Conservation (phyloP, 805 yeast genomes). For the Suhomyces faveliae region DNA sequence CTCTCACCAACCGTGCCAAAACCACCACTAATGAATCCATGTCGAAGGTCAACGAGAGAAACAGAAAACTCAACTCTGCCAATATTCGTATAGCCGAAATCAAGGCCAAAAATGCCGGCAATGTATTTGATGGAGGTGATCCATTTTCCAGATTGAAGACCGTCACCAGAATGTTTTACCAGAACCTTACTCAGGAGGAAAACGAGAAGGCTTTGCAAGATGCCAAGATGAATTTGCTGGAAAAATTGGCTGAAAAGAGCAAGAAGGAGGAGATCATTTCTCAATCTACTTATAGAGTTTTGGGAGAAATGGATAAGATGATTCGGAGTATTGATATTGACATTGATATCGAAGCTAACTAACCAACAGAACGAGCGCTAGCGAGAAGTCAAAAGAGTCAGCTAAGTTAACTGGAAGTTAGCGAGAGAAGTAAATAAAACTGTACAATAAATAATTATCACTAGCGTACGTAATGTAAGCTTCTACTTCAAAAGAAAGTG, state of each 20-base stretch:
- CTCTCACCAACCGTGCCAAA: conserved; percentile 42
- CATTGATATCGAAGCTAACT: conserved; percentile 5
- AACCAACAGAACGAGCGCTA: too few species aligned
- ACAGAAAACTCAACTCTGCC: conserved; percentile 76
- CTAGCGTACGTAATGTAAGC: too few species aligned
- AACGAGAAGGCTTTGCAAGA: conserved; percentile 58
- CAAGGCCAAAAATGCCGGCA: conserved; percentile 39
- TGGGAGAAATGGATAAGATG: conserved; percentile 57
- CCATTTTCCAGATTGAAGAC: conserved; percentile 92
- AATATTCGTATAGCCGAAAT: conserved; percentile 78
- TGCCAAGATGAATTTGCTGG: conserved; percentile 46
- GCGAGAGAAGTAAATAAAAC: too few species aligned
- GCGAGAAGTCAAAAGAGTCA: too few species aligned
- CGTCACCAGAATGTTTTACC: conserved; percentile 78
- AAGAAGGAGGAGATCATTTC: conserved; percentile 46
- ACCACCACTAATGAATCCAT: conserved; percentile 39
- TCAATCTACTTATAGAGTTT: conserved; percentile 52
- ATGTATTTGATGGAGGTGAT: conserved; percentile 52
- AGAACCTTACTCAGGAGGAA: conserved; percentile 52
- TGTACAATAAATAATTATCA: too few species aligned
- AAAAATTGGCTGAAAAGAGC: conserved; percentile 39
- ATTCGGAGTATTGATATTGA: conserved; percentile 42
- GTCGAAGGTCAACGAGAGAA: conserved; percentile 78
- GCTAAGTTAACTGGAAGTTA: too few species aligned
- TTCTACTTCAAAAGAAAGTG: too few species aligned